Conservation (phyloP, 495 filamentous ascomycete species). For the Hypoxylon trugodes region DNA sequence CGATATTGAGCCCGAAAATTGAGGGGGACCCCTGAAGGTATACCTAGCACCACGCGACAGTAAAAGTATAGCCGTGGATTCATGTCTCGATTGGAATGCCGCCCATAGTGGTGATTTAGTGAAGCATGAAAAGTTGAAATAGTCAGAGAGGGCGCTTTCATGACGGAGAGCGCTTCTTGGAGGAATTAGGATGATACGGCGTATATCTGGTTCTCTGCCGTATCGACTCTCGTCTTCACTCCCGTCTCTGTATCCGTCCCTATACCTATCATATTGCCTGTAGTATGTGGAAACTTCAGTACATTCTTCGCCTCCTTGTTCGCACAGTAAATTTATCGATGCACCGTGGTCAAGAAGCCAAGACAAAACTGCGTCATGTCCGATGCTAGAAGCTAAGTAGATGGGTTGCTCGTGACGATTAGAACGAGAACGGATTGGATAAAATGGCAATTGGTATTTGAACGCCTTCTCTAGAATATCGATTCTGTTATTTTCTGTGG, state of each 20-base stretch:
- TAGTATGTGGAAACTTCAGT: too few species aligned
- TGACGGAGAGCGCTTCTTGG: too few species aligned
- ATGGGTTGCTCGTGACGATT: background rate
- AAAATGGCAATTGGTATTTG: background rate
- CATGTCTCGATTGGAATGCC: background rate
- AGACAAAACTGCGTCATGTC: background rate
- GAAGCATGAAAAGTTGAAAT: too few species aligned
- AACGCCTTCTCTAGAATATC: slow-evolving; percentile 27
- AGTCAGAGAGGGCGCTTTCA: too few species aligned
- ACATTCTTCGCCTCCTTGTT: background rate
- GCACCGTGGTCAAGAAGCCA: slow-evolving; percentile 27
- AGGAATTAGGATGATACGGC: too few species aligned
- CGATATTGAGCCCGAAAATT: too few species aligned
- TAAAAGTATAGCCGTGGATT: slow-evolving; percentile 6
- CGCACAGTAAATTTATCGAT: background rate
- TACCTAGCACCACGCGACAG: slow-evolving; percentile 16
- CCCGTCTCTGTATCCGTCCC: too few species aligned
- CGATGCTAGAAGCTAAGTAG: background rate
- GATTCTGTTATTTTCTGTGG: slow-evolving; percentile 1
- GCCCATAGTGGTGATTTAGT: slow-evolving; percentile 8
- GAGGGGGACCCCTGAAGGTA: background rate
- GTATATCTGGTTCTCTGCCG: too few species aligned
- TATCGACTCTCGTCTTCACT: too few species aligned
- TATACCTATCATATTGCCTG: too few species aligned
- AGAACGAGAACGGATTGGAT: background rate